phyloP scores from a whole-genome alignment of 306 rosid species.

The Prunus padus region DNA sequence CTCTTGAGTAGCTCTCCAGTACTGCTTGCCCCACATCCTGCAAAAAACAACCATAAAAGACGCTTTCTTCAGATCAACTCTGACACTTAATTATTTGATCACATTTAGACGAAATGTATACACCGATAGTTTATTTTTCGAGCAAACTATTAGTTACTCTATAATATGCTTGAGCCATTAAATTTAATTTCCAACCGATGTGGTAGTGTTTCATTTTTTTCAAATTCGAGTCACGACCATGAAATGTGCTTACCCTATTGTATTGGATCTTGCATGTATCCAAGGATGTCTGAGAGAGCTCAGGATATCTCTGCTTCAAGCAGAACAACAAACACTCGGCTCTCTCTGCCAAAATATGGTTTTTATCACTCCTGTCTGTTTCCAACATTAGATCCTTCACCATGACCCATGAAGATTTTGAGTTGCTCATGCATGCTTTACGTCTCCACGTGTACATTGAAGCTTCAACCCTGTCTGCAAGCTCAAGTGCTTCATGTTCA shows the following conservation, averaged over 20 bases:
- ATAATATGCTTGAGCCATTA: too few species aligned
- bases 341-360: constrained; percentile 75
- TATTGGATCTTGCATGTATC: constrained; percentile 91
- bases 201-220: too few species aligned
- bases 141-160: too few species aligned
- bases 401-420: constrained; percentile 85
- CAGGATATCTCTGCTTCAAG: constrained; percentile 90
- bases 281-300: constrained; percentile 85
- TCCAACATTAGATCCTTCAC: constrained; percentile 82
- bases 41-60: not conserved
- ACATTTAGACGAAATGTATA: too few species aligned
- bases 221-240: too few species aligned
- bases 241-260: constrained; percentile 51
- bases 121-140: too few species aligned
- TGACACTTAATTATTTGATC: too few species aligned
- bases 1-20: constrained; percentile 50
- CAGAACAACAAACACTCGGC: constrained; percentile 68
- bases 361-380: constrained; percentile 58
- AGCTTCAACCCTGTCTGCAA: constrained; percentile 80
- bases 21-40: constrained; percentile 52
- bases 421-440: constrained; percentile 76
- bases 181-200: too few species aligned
- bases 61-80: not conserved
- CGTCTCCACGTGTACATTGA: constrained; percentile 98
- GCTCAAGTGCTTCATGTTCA: constrained; percentile 91